Percentiles rank a stretch among this genome's conserved stretches.
Evolutionary conservation across 192 early-diverging fungal genomes (phyloP).

Genomic region (Entomortierella parvispora): DNA sequence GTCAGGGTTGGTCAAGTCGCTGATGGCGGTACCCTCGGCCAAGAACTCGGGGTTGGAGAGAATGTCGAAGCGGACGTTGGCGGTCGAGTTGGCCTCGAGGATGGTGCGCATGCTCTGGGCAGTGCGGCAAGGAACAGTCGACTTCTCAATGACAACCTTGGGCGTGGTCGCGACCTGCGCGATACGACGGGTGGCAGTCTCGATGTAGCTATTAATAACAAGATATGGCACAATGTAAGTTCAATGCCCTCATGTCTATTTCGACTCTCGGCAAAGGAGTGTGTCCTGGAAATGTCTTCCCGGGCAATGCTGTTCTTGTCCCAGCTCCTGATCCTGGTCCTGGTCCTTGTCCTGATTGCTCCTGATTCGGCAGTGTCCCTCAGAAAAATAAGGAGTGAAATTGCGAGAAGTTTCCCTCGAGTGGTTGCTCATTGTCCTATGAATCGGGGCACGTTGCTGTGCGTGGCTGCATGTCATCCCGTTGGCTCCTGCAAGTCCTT

Average conservation of each 20-base stretch:
- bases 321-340: too few species aligned
- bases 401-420: too few species aligned
- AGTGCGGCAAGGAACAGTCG: slow-evolving; percentile 92
- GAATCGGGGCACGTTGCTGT: too few species aligned
- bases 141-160: slow-evolving; percentile 95
- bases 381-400: too few species aligned
- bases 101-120: slow-evolving; percentile 84
- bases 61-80: slow-evolving; percentile 79
- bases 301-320: too few species aligned
- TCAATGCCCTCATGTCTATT: background rate
- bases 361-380: too few species aligned
- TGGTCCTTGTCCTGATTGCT: too few species aligned
- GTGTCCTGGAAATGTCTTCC: too few species aligned
- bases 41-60: slow-evolving; percentile 95
- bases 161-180: slow-evolving; percentile 77
- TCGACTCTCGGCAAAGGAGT: too few species aligned
- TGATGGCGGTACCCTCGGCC: slow-evolving; percentile 90
- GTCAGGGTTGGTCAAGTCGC: slow-evolving; percentile 84
- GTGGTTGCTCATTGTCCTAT: too few species aligned
- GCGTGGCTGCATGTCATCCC: too few species aligned
- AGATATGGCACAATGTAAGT: background rate
- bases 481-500: too few species aligned
- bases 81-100: slow-evolving; percentile 76
- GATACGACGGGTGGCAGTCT: slow-evolving; percentile 82
- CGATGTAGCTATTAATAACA: slow-evolving; percentile 69